phyloP scores from a whole-genome alignment of 352 stramenopile genomes.

The Phytophthora tentaculata region DNA sequence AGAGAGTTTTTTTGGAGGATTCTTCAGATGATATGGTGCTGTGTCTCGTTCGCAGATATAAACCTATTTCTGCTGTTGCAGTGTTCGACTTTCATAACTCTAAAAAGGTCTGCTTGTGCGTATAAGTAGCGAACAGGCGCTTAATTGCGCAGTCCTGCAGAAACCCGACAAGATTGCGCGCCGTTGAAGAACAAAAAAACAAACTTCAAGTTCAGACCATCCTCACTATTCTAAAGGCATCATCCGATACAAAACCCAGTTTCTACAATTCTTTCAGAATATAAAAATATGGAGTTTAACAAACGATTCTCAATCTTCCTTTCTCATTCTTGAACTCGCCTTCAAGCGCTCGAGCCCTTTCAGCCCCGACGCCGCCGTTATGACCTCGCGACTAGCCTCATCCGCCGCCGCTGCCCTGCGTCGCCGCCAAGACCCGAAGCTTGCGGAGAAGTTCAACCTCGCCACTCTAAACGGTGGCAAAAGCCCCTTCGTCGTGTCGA shows the following conservation, averaged over 20 bases:
- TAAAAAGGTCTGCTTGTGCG: too few species aligned
- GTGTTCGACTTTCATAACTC: too few species aligned
- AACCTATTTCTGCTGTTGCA: too few species aligned
- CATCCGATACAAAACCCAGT: slow-evolving; percentile 1
- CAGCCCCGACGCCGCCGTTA: slow-evolving; percentile 1
- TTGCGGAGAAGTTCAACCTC: slow-evolving; percentile 71
- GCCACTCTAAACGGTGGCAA: slow-evolving; percentile 70
- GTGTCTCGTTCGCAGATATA: too few species aligned
- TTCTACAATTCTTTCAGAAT: neutral
- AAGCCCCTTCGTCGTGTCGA: slow-evolving; percentile 72
- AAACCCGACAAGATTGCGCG: neutral
- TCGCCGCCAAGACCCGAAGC: slow-evolving; percentile 36
- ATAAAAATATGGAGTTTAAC: slow-evolving; percentile 5
- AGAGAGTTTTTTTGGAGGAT: too few species aligned
- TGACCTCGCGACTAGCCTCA: slow-evolving; percentile 26
- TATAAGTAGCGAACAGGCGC: too few species aligned
- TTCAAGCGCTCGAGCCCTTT: neutral
- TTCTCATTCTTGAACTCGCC: slow-evolving; percentile 15
- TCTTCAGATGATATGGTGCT: too few species aligned
- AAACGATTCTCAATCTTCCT: neutral
- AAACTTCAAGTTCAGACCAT: slow-evolving; percentile 6
- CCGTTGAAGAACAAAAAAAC: neutral
- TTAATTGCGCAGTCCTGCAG: too few species aligned
- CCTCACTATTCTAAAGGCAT: neutral
- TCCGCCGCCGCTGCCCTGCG: slow-evolving; percentile 20